Percentiles rank a stretch among this genome's conserved stretches.
These are phyloP conservation scores for Cladochytrium replicatum DNA, from an alignment of 192 early-diverging fungal genomes.

Conservation along the genomic window DNA sequence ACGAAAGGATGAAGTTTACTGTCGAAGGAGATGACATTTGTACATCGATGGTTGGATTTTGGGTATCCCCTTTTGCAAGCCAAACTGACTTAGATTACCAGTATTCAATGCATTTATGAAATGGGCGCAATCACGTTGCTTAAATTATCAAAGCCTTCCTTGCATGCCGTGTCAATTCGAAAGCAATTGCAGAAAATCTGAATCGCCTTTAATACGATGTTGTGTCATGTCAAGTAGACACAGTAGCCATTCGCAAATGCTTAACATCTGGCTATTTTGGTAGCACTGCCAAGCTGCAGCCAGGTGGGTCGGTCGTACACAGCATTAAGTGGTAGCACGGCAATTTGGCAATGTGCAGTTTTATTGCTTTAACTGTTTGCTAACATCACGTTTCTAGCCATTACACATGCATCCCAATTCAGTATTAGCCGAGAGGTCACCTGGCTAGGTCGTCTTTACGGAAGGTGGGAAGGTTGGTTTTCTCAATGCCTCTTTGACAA, in stretches of 20 bases:
- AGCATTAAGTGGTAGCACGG: too few species aligned
- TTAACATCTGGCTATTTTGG: conserved; percentile 64
- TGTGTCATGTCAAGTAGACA: conserved; percentile 31
- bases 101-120: conserved; percentile 47
- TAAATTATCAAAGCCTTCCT: conserved; percentile 58
- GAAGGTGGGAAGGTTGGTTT: conserved; percentile 23
- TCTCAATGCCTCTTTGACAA: neutral
- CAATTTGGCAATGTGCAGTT: too few species aligned
- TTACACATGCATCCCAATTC: conserved; percentile 36
- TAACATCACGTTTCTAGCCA: conserved; percentile 40
- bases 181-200: conserved; percentile 26
- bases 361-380: conserved; percentile 51
- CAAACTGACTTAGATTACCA: too few species aligned
- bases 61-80: too few species aligned
- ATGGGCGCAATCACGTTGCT: conserved; percentile 40
- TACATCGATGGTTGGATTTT: too few species aligned
- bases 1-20: conserved; percentile 56
- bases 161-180: conserved; percentile 23
- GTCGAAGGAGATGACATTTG: conserved; percentile 67
- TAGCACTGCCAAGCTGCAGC: conserved; percentile 56
- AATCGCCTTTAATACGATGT: too few species aligned
- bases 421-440: conserved; percentile 36
- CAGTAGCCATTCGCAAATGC: conserved; percentile 51
- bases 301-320: too few species aligned
- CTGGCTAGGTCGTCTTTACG: conserved; percentile 37